phyloP scores from a whole-genome alignment of 1,284 basidiomycete genomes.

The Marasmius sp. region DNA sequence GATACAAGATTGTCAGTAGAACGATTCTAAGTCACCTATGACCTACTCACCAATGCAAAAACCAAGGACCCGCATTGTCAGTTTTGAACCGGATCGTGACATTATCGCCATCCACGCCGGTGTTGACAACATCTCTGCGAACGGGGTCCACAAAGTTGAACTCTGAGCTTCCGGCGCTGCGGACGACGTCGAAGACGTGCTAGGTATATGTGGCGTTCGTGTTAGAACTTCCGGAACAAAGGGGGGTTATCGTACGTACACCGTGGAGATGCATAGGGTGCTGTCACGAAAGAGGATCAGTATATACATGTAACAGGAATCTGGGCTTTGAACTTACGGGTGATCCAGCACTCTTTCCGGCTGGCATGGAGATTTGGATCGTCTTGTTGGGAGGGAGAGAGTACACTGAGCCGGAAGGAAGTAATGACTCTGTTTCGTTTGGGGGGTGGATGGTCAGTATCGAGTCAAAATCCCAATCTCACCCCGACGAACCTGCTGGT shows the following conservation, averaged over 20 bases:
- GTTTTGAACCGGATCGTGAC: neutral
- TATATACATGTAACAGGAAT: neutral
- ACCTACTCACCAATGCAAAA: neutral
- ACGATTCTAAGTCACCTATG: neutral
- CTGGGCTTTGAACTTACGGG: neutral
- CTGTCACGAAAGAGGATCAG: neutral
- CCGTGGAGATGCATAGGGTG: neutral
- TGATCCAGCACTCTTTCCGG: neutral
- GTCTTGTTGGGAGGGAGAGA: constrained; percentile 1
- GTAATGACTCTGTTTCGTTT: neutral
- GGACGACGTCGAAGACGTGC: neutral
- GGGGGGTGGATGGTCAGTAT: too few relatives aligned
- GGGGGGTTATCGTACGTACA: neutral
- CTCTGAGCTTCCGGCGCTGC: neutral
- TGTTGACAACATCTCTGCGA: neutral
- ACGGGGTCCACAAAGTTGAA: neutral
- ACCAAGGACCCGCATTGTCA: neutral
- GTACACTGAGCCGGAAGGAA: constrained; percentile 3
- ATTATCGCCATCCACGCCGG: neutral
- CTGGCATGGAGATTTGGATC: neutral
- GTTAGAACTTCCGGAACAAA: neutral
- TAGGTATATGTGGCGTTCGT: neutral
- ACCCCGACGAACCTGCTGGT: neutral
- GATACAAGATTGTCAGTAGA: neutral
- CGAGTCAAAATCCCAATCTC: too few relatives aligned